phyloP scores from a whole-genome alignment of 768 basidiomycete species.

The Podaxis carcinomalis region DNA sequence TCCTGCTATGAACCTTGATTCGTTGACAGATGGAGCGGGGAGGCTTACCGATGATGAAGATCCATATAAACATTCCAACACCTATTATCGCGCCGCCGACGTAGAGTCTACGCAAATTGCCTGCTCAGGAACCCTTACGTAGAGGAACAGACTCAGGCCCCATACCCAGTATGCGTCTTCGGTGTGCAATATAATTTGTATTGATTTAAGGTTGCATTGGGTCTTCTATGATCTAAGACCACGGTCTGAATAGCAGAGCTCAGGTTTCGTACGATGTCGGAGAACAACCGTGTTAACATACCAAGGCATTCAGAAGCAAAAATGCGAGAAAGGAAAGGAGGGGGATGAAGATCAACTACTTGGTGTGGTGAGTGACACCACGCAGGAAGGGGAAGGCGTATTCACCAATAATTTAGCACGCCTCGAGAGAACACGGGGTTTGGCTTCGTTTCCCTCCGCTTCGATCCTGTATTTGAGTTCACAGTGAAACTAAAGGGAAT shows the following conservation, averaged over 20 bases:
- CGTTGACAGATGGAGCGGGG: too few species aligned
- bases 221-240: background rate
- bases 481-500: background rate
- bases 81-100: conserved; percentile 6
- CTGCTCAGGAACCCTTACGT: background rate
- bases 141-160: background rate
- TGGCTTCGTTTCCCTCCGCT: background rate
- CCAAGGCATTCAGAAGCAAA: conserved; percentile 3
- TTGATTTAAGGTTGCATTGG: background rate
- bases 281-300: background rate
- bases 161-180: conserved; percentile 6
- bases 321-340: conserved; percentile 2
- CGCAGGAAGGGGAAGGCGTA: too few species aligned
- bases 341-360: background rate
- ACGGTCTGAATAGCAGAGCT: background rate
- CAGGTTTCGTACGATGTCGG: background rate
- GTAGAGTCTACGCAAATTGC: background rate
- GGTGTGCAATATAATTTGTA: conserved; percentile 6
- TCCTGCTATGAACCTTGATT: background rate
- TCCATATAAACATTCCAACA: conserved; percentile 1
- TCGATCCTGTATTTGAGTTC: background rate
- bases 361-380: background rate
- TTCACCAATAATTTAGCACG: background rate
- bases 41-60: conserved; percentile 4
- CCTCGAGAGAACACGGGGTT: background rate